Conservation (phyloP, 805 yeast species). For the Blastobotrys mokoenaii region DNA sequence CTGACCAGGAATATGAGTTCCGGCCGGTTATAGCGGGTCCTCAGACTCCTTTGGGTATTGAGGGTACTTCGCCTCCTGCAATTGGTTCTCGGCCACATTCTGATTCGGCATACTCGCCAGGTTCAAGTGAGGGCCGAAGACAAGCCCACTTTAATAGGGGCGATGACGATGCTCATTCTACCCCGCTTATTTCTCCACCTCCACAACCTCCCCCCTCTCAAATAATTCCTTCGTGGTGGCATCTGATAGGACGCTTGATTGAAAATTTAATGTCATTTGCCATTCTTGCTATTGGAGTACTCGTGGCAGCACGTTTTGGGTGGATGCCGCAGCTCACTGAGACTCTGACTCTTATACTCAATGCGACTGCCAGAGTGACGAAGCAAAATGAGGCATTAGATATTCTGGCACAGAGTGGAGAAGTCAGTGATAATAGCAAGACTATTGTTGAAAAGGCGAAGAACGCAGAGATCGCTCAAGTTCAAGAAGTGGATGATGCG, state of each 20-base stretch:
- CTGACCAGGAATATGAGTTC: not conserved
- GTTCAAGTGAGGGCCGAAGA: not conserved
- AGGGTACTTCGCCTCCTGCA: constrained; percentile 2
- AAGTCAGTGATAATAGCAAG: not conserved
- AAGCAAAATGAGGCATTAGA: too few species aligned
- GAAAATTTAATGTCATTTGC: constrained; percentile 36
- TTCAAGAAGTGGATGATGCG: not conserved
- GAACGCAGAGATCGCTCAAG: not conserved
- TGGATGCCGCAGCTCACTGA: constrained; percentile 21
- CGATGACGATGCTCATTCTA: not conserved
- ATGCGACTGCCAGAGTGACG: too few species aligned
- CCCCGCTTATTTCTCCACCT: constrained; percentile 4
- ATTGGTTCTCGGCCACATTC: not conserved
- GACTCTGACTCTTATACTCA: not conserved
- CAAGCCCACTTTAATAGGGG: not conserved
- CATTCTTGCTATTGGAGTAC: constrained; percentile 20
- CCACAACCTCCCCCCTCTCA: constrained; percentile 7
- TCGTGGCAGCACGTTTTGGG: constrained; percentile 22
- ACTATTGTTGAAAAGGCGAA: not conserved
- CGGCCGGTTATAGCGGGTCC: constrained; percentile 8
- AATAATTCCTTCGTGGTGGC: constrained; percentile 13
- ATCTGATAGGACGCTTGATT: constrained; percentile 20
- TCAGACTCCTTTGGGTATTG: constrained; percentile 2
- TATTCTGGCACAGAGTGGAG: not conserved
- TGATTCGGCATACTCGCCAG: not conserved